Evolutionary conservation across 306 rosid genomes (phyloP), one percentile per base, ranked within the genome.

Genomic region (Biancaea sappan): DNA sequence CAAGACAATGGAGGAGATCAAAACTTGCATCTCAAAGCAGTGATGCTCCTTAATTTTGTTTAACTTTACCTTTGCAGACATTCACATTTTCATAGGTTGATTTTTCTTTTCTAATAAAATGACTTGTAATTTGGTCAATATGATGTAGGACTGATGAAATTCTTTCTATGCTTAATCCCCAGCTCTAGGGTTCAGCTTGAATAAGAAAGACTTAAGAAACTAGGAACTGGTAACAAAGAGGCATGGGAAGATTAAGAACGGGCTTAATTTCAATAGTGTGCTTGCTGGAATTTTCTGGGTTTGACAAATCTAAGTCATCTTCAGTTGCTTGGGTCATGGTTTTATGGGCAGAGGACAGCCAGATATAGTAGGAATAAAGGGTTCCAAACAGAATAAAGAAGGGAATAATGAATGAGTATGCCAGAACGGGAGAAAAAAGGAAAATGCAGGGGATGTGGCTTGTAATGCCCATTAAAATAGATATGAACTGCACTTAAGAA

Each of bases 111-210:
- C 21, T 38, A 35, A 63, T 38, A 35, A 63, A 50, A 50, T 21
- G 22, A 41, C 21, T 64, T 48, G 51, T 48, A 56, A 48, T 5
- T 51, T 10, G 43, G 41, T 31, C 19, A 32, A 50, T 35, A 50
- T 5, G 43, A 75, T 51, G 46, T 38, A 12, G 34, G n/a, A 64
- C 62, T 66, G 37, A 54, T 71, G 15, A 9, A 38, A 18, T 40
- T 28, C 16, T 35, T n/a, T 16, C 38, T 4, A 11, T 47, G 31
- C 24, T 50, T 62, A 18, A 25, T 74, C 40, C 40, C 28, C 24
- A 31, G 25, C 52, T 35, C 50, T 38, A 24, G 22, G 65, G 32
- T 75, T 38, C 25, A 75, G 35, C 18, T 38, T 75, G 73, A 75
- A 64, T 52, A 34, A 25, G 56, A 65, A 63, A n/a, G 54, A 35